Evolutionary conservation across 2,329 filamentous ascomycete genomes (phyloP).

Genomic region (Diplodia intermedia): DNA sequence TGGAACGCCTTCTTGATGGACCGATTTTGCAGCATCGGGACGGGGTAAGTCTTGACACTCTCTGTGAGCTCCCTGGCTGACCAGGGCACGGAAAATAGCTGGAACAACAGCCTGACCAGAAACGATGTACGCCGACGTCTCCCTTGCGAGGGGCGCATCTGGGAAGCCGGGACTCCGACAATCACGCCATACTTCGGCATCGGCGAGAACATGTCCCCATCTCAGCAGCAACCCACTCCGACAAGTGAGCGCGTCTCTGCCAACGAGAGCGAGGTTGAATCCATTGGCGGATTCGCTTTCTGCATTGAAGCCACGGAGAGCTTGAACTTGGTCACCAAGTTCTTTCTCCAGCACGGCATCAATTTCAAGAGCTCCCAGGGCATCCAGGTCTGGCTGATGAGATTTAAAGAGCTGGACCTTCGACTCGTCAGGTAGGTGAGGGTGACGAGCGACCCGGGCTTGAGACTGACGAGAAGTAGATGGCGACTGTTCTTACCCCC

Average conservation of each 20-base stretch:
- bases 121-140: conserved; percentile 46
- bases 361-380: conserved; percentile 41
- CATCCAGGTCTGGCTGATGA: conserved; percentile 46
- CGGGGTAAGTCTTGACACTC: conserved; percentile 13
- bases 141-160: conserved; percentile 46
- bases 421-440: conserved; percentile 41
- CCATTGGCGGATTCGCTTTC: conserved; percentile 45
- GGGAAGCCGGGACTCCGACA: conserved; percentile 40
- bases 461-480: background rate
- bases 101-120: conserved; percentile 47
- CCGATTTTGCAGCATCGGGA: conserved; percentile 47
- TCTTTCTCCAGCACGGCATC: conserved; percentile 46
- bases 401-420: conserved; percentile 44
- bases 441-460: background rate
- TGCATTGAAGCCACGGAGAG: conserved; percentile 46
- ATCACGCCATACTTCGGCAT: conserved; percentile 53
- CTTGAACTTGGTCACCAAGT: conserved; percentile 45
- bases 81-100: conserved; percentile 34
- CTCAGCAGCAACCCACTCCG: conserved; percentile 35
- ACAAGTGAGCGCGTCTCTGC: conserved; percentile 37
- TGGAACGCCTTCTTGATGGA: conserved; percentile 51
- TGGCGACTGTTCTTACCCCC: conserved; percentile 40
- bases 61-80: background rate
- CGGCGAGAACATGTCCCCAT: conserved; percentile 42
- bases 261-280: conserved; percentile 37